Base-by-base conservation (phyloP, 2,329 filamentous ascomycete genomes). In the Colletotrichum falcatum region DNA sequence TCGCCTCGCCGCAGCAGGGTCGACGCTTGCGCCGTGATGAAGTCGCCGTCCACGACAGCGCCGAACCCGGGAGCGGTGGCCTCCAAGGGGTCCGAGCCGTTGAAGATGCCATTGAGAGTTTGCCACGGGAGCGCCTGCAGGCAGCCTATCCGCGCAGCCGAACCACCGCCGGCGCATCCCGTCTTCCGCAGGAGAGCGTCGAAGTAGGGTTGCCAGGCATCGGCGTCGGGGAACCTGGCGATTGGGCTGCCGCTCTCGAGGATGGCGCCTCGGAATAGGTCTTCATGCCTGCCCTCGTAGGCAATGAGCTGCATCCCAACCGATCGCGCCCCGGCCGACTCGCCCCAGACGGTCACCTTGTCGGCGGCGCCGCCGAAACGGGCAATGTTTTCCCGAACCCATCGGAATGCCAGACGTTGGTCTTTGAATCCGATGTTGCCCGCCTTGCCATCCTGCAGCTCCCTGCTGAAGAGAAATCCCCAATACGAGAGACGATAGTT, bases 311-410 rank as follows among this genome's bases (percentile, higher is more conserved):
- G 90, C 73, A 90, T 86, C 55, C 88, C 83, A 1, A 90, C 87
- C 0, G 88, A 90, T 61, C 91, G 90, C 0, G 85, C 79, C 1
- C 87, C 87, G 0, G 88, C 87, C 0, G 83, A 85, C 76, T 91
- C 87, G 4, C 90, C 90, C 86, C 87, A 91, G 60, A 92, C 88
- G 0, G 89, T 91, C 6, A 92, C 89, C 72, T 88, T 89, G 2
- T 81, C 79, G 0, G 89, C 87, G 74, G 92, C 89, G 3, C 90
- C 91, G 2, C 91, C 91, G 77, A 92, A 93, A 1, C 85, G 80
- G 0, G 81, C 85, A 65, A 92, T 90, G 73, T 92, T 90, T 70
- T 90, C 87, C 6, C 87, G 84, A 0, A 90, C 83, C 90, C 90
- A 92, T 71, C 90, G 74, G 30, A 92, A 78, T 0, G 85, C 89